Evolutionary conservation across 164 flowering plant species (phyloP), one percentile per base, ranked within the genome.

Genomic region (Macadamia tetraphylla): DNA sequence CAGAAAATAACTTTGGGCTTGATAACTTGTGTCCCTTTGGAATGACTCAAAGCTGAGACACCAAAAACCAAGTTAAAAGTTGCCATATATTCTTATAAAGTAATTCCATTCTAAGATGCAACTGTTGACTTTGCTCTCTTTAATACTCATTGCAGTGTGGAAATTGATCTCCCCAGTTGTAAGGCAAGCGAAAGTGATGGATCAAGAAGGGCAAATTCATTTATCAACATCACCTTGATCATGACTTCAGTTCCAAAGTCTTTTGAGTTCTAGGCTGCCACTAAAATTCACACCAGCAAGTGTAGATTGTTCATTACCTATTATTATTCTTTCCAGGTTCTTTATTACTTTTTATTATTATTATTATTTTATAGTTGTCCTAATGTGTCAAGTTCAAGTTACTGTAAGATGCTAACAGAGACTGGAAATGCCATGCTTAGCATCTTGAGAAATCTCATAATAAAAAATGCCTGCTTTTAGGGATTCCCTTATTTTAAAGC

Each of bases 71-170:
- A 53, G n/a, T 46, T 46, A 46, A 9, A 46, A 46, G 9, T 46
- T 46, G 51, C 13, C 8, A 46, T 46, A 9, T 46, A 11, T 46
- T 1, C 51, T 46, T 8, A 11, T 46, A 46, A 3, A 53, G 1
- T 12, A 53, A 53, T 53, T 14, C 17, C 57, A 40, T 18, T 6
- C 31, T 48, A 12, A 44, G 48, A 7, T 46, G 7, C 63, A 23
- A 11, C 63, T 4, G 9, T 43, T 17, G 43, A 11, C 6, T 67
- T 31, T 18, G n/a, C 30, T 32, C 1, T 59, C 29, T 2, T 46
- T 49, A 53, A 42, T 35, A 40, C 40, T 35, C 3, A 35, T 35
- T 79, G 76, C 95, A 92, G 97, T 87, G 61, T 92, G 97, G 92
- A 86, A 79, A 62, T 63, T 92, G 81, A 83, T 92, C 42, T 84